These are phyloP conservation scores for Tolypocladium guangdongense DNA, from an alignment of 2,329 filamentous ascomycete genomes.

Conservation along the genomic window DNA sequence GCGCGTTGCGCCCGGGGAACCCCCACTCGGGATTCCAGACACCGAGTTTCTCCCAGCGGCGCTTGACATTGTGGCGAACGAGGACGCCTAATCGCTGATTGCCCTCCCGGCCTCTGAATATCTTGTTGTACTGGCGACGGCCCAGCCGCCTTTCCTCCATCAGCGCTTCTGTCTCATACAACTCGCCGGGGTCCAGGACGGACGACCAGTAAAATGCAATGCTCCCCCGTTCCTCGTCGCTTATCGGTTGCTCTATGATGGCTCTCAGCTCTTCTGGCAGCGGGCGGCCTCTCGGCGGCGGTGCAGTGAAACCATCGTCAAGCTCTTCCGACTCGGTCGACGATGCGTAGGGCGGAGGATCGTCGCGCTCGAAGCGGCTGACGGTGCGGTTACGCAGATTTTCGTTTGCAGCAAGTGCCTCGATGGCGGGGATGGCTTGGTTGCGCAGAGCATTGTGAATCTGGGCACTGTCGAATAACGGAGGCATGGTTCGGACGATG, in stretches of 20 bases:
- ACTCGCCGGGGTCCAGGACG: background rate
- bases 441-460: background rate
- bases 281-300: background rate
- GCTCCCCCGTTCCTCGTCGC: background rate
- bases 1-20: background rate
- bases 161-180: background rate
- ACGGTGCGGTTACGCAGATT: background rate
- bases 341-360: background rate
- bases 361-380: slow-evolving; percentile 1
- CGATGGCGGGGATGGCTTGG: background rate
- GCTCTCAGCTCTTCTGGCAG: background rate
- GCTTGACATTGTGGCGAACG: slow-evolving; percentile 1
- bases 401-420: background rate
- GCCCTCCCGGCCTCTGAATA: background rate
- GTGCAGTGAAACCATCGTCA: background rate
- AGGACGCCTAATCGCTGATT: background rate
- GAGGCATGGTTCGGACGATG: background rate
- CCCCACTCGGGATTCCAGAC: slow-evolving; percentile 1
- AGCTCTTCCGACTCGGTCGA: background rate
- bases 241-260: background rate
- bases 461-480: background rate
- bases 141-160: background rate
- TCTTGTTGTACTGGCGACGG: background rate
- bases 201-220: background rate
- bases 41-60: slow-evolving; percentile 1